These are phyloP conservation scores for Monosporozyma siamensis DNA, from an alignment of 805 yeast species.

Conservation along the genomic window DNA sequence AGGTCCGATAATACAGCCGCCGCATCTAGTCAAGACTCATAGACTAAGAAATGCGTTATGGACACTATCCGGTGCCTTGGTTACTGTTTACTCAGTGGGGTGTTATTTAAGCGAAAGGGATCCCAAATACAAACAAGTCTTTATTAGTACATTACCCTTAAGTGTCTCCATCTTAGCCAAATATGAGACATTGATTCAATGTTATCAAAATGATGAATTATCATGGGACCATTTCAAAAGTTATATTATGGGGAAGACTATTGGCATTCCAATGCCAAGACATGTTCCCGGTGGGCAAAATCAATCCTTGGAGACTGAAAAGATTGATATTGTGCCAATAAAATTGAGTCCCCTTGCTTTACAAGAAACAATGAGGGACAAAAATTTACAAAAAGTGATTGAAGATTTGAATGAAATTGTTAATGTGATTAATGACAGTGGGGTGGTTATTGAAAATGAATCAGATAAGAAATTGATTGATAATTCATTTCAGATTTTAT, in stretches of 20 bases:
- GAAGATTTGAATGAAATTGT: constrained; percentile 30
- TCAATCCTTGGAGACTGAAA: background rate
- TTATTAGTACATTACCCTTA: constrained; percentile 55
- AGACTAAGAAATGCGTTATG: constrained; percentile 28
- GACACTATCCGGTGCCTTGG: constrained; percentile 26
- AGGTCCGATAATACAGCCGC: background rate
- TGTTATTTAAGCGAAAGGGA: constrained; percentile 50
- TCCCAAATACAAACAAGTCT: constrained; percentile 52
- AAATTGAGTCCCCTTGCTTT: background rate
- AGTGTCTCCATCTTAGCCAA: constrained; percentile 46
- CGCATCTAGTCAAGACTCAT: constrained; percentile 9
- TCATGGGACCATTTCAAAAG: constrained; percentile 19
- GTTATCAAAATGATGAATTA: background rate
- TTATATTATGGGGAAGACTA: constrained; percentile 15
- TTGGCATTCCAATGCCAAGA: constrained; percentile 14
- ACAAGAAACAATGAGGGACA: background rate
- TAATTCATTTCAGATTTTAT: constrained; percentile 13
- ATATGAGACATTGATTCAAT: constrained; percentile 34
- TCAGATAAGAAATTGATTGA: constrained; percentile 24
- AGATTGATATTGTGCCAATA: background rate
- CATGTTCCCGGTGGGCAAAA: constrained; percentile 2
- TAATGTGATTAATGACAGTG: constrained; percentile 25
- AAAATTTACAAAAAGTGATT: constrained; percentile 7
- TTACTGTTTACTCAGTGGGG: constrained; percentile 47
- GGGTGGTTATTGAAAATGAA: constrained; percentile 6